A percentile compares a stretch with the other conserved stretches of the same genome.
Conservation (phyloP, 1,284 basidiomycete genomes). For the Omphalotus olearius region DNA sequence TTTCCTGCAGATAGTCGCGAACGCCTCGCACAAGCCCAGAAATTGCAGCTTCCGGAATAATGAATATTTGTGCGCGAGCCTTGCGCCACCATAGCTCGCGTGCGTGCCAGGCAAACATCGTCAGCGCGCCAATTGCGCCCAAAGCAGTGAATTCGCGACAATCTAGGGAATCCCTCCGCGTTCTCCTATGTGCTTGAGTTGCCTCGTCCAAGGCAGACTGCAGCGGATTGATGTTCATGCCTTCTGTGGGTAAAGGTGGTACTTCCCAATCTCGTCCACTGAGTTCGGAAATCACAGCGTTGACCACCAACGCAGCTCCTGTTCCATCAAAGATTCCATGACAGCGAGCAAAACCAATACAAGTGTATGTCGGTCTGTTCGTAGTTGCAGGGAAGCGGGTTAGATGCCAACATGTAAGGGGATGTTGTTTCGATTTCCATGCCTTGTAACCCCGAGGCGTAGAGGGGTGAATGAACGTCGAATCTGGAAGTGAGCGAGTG, state of each 20-base stretch:
- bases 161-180: not conserved
- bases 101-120: conserved; percentile 27
- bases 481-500: conserved; percentile 29
- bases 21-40: conserved; percentile 9
- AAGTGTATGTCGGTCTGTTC: conserved; percentile 26
- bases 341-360: conserved; percentile 35
- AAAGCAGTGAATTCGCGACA: conserved; percentile 18
- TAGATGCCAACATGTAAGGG: conserved; percentile 38
- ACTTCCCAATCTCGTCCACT: conserved; percentile 28
- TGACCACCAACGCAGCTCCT: conserved; percentile 30
- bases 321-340: conserved; percentile 38
- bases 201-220: conserved; percentile 21
- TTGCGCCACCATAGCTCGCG: conserved; percentile 29
- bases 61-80: conserved; percentile 24
- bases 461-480: conserved; percentile 31
- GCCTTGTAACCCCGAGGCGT: conserved; percentile 30
- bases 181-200: not conserved
- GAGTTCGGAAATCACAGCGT: conserved; percentile 34
- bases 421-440: conserved; percentile 29
- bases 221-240: conserved; percentile 28
- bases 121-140: conserved; percentile 23
- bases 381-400: conserved; percentile 29
- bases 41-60: conserved; percentile 22
- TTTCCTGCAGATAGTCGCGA: not conserved
- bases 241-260: conserved; percentile 27